Conservation (phyloP, 2,329 filamentous ascomycete species). For the Dactylonectria estremocensis region DNA sequence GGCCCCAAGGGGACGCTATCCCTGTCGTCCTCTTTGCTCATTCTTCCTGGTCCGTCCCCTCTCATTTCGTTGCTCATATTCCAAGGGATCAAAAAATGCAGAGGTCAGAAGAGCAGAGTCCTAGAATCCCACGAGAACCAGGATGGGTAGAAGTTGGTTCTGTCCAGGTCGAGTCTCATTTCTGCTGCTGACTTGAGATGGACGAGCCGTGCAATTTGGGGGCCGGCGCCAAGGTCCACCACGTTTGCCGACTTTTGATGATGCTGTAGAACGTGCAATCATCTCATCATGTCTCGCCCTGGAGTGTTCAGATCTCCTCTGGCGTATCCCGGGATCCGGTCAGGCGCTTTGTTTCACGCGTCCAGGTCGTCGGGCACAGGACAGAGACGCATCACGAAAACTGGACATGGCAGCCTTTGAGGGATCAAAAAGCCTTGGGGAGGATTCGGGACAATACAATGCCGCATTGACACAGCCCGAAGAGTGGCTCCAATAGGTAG, state of each 20-base stretch:
- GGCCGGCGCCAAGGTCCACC: not conserved
- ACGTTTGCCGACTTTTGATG: not conserved
- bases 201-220: not conserved
- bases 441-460: not conserved
- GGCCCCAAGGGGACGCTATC: not conserved
- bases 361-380: not conserved
- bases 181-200: not conserved
- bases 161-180: not conserved
- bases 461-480: not conserved
- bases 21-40: not conserved
- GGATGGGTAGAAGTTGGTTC: no score
- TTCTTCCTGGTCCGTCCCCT: not conserved
- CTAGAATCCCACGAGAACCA: no score
- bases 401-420: not conserved
- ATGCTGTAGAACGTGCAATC: not conserved
- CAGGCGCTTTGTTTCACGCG: not conserved
- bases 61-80: not conserved
- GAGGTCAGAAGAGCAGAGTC: not conserved
- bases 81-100: not conserved
- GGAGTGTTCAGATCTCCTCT: not conserved
- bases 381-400: not conserved
- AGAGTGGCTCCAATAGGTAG: not conserved
- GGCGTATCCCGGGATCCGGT: not conserved
- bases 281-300: not conserved
- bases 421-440: not conserved